Evolutionary conservation across 148 eudicot species (phyloP).

Genomic region (Limonium bicolor): DNA sequence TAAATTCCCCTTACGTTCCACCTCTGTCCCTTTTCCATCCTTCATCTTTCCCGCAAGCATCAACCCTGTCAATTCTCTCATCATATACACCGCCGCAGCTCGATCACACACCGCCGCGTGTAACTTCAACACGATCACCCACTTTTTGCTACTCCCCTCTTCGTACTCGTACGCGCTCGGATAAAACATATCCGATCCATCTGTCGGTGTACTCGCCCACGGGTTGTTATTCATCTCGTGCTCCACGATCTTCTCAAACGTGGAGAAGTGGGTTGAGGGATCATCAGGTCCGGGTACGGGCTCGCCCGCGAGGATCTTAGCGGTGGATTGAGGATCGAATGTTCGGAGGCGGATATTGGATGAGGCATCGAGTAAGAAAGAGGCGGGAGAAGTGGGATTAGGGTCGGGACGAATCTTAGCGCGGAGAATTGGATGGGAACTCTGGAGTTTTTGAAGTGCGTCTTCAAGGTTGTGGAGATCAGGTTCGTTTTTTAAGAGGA

Average conservation of each 20-base stretch:
- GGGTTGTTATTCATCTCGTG: constrained; percentile 47
- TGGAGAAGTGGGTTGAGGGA: constrained; percentile 1
- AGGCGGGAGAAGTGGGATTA: constrained; percentile 13
- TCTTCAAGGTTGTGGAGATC: constrained; percentile 23
- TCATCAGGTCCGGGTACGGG: background rate
- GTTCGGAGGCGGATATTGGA: constrained; percentile 19
- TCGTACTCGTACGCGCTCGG: constrained; percentile 26
- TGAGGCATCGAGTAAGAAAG: constrained; percentile 23
- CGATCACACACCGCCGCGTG: constrained; percentile 78
- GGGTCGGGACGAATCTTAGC: constrained; percentile 32
- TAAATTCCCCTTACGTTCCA: constrained; percentile 5
- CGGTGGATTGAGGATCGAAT: constrained; percentile 23
- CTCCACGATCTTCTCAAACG: constrained; percentile 42
- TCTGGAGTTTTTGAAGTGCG: constrained; percentile 45
- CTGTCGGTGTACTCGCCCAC: constrained; percentile 18
- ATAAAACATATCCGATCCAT: constrained; percentile 21
- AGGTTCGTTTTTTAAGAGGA: constrained; percentile 33
- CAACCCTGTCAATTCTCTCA: constrained; percentile 30
- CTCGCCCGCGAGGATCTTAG: constrained; percentile 13
- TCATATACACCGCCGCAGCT: constrained; percentile 32
- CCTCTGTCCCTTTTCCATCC: background rate
- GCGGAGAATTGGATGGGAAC: constrained; percentile 58
- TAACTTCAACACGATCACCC: constrained; percentile 37
- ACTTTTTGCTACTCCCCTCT: constrained; percentile 12
- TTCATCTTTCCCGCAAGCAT: constrained; percentile 11